Evolutionary conservation across 495 filamentous ascomycete species (phyloP).

Genomic region (Aspergillus ellipticus): DNA sequence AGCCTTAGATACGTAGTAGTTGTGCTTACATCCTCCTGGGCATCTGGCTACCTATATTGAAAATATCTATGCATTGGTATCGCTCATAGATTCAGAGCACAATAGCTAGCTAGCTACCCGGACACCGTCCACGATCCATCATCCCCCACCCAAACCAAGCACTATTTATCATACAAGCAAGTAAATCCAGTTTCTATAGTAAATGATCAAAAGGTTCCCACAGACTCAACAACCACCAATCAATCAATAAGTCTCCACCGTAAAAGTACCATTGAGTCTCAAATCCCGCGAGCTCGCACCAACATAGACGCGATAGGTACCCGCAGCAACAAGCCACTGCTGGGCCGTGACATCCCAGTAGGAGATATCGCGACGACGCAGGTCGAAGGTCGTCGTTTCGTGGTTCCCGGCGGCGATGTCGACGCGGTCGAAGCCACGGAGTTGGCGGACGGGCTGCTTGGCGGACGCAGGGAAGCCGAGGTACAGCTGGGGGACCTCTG

Average conservation of each 20-base stretch:
- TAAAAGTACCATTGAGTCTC: slow-evolving; percentile 14
- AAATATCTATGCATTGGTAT: no score
- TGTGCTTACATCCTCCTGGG: no score
- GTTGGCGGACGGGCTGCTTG: slow-evolving; percentile 46
- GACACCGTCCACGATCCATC: no score
- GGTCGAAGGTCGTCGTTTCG: slow-evolving; percentile 45
- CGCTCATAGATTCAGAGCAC: no score
- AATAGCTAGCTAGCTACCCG: no score
- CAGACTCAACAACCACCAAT: no score
- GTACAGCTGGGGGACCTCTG: slow-evolving; percentile 59
- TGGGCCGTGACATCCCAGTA: slow-evolving; percentile 62
- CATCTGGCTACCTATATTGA: no score
- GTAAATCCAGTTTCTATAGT: no score
- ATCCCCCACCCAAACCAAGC: no score
- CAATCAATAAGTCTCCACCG: background rate
- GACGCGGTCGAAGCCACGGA: slow-evolving; percentile 66
- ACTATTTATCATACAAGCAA: no score
- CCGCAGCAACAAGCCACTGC: slow-evolving; percentile 51
- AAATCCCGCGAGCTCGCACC: slow-evolving; percentile 23
- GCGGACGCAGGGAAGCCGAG: slow-evolving; percentile 32
- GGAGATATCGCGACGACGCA: slow-evolving; percentile 62
- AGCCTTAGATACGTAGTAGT: no score
- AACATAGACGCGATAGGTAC: slow-evolving; percentile 20
- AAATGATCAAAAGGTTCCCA: no score
- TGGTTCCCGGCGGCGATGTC: slow-evolving; percentile 37